A percentile compares a stretch with the other conserved stretches of the same genome.
Evolutionary conservation across 139 green algal species (phyloP).

Genomic region (Chlorella vulgaris): DNA sequence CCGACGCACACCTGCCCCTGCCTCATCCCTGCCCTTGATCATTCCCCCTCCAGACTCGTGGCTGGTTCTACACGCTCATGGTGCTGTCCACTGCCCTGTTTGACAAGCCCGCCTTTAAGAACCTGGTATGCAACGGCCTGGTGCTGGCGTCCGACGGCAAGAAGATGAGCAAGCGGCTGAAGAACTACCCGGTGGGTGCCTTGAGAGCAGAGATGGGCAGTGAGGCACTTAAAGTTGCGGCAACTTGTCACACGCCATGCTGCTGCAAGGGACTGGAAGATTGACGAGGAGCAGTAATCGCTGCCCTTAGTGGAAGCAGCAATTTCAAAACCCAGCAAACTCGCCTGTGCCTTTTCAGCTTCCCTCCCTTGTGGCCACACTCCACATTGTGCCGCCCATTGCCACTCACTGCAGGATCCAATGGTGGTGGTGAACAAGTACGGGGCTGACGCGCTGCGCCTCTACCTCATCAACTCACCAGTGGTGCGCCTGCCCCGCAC

Average conservation of each 20-base stretch:
- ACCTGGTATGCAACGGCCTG: conserved; percentile 99
- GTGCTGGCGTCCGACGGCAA: conserved; percentile 98
- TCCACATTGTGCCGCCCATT: background rate
- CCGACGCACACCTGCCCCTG: too few relatives aligned
- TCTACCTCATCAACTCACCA: conserved; percentile 99
- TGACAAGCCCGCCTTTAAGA: conserved; percentile 97
- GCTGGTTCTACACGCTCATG: conserved; percentile 99
- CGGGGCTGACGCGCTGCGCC: conserved; percentile 92
- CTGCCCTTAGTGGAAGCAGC: too few relatives aligned
- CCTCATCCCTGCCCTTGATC: too few relatives aligned
- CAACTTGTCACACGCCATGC: too few relatives aligned
- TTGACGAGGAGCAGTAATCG: too few relatives aligned
- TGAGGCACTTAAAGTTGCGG: too few relatives aligned
- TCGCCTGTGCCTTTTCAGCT: too few relatives aligned
- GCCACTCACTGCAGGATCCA: conserved; percentile 84
- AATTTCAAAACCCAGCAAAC: too few relatives aligned
- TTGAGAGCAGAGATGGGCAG: background rate
- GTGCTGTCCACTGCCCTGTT: conserved; percentile 98
- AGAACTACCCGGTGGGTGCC: conserved; percentile 94
- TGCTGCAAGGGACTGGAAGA: too few relatives aligned
- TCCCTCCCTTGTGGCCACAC: background rate
- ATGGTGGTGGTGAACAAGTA: conserved; percentile 88
- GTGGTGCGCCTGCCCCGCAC: conserved; percentile 56
- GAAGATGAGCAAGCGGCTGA: conserved; percentile 99
- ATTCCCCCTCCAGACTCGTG: conserved; percentile 57